A percentile compares a stretch with the other conserved stretches of the same genome.
phyloP scores from a whole-genome alignment of 495 filamentous ascomycete species.

The Aspergillus bertholletiae region DNA sequence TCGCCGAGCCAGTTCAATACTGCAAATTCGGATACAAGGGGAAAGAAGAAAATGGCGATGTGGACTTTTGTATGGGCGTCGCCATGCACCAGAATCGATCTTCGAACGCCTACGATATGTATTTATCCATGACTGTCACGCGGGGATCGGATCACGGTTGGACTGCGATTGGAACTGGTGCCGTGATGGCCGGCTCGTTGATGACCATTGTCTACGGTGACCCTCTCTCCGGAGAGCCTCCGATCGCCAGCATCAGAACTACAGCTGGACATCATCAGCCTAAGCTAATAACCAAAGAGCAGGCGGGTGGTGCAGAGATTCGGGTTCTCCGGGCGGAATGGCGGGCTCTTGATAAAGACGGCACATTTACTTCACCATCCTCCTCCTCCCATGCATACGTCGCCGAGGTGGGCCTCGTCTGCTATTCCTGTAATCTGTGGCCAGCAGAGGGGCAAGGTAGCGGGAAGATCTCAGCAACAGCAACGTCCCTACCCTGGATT shows the following conservation, averaged over 20 bases:
- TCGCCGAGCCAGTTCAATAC: conserved; percentile 7
- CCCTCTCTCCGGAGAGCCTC: conserved; percentile 1
- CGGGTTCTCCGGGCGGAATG: conserved; percentile 2
- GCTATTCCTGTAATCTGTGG: conserved; percentile 6
- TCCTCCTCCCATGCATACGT: background rate
- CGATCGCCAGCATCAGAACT: conserved; percentile 7
- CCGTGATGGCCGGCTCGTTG: conserved; percentile 9
- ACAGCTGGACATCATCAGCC: conserved; percentile 7
- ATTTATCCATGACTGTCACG: conserved; percentile 6
- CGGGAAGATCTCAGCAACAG: background rate
- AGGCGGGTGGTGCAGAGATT: conserved; percentile 1
- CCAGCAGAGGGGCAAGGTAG: background rate
- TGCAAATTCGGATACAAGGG: conserved; percentile 8
- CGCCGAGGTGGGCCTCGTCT: conserved; percentile 1
- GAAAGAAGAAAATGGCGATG: background rate
- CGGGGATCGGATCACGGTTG: conserved; percentile 8
- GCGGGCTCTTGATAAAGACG: background rate
- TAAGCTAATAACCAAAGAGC: background rate
- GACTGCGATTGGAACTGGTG: conserved; percentile 8
- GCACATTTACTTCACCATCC: background rate
- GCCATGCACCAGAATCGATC: conserved; percentile 6
- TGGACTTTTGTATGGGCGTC: conserved; percentile 11
- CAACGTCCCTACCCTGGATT: conserved; percentile 7
- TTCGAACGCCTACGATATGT: conserved; percentile 6
- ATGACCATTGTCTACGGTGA: conserved; percentile 11